phyloP scores from a whole-genome alignment of 768 basidiomycete genomes.

The Phallus indusiatus region DNA sequence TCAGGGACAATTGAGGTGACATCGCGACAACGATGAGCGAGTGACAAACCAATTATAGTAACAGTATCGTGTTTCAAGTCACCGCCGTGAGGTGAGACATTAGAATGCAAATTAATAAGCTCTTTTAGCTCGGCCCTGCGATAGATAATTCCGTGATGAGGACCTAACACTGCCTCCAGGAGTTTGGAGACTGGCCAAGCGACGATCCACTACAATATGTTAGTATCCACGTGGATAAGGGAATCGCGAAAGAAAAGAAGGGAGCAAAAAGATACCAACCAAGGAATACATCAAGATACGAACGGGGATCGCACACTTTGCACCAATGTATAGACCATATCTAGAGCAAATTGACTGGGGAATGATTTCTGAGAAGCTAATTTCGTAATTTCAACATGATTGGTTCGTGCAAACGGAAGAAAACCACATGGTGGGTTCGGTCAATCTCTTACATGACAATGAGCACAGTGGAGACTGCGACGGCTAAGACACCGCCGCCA shows the following conservation, averaged over 20 bases:
- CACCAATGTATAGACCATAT: constrained; percentile 81
- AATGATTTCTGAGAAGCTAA: constrained; percentile 83
- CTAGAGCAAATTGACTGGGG: constrained; percentile 90
- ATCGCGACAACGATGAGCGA: too few relatives aligned
- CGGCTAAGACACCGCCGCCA: constrained; percentile 69
- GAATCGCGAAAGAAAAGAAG: too few relatives aligned
- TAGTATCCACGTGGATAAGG: too few relatives aligned
- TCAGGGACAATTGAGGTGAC: too few relatives aligned
- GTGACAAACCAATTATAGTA: constrained; percentile 80
- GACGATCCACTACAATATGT: constrained; percentile 44
- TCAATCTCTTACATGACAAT: constrained; percentile 66
- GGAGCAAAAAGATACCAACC: too few relatives aligned
- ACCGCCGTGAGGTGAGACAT: constrained; percentile 59
- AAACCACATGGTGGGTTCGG: neutral
- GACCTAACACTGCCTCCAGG: constrained; percentile 65
- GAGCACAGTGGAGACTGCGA: constrained; percentile 73
- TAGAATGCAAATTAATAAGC: constrained; percentile 81
- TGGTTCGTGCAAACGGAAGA: neutral
- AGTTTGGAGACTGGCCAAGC: constrained; percentile 84
- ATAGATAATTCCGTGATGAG: constrained; percentile 88
- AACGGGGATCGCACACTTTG: constrained; percentile 72
- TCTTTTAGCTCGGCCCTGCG: constrained; percentile 81
- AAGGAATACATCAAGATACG: constrained; percentile 57
- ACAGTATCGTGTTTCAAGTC: constrained; percentile 83
- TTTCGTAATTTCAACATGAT: neutral